Evolutionary conservation across 352 stramenopile species (phyloP), one percentile per base, ranked within the genome.

Genomic region (Globisporangium nagaii): DNA sequence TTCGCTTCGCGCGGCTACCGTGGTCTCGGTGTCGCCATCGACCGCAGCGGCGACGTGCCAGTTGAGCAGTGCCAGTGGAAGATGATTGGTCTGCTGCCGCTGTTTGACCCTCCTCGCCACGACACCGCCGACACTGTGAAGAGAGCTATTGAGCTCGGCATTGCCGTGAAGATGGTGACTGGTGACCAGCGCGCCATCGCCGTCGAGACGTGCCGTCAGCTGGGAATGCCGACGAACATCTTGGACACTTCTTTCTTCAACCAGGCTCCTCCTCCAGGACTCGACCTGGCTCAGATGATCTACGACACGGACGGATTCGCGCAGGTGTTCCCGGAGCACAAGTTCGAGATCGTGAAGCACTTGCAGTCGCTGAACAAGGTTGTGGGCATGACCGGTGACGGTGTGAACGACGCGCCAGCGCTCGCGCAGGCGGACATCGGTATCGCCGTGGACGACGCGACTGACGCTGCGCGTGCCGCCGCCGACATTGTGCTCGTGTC

Each of bases 151-250:
- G 77, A 91, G 60, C 73, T 94, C 15, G 95, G 95, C 44, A 90
- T 98, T 48, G 75, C 70, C 1, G 92, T 98, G 25, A 98, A 98
- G 73, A 98, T 98, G 93, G 88, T 98, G 36, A 98, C 95, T 27
- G 95, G 95, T 64, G 95, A 98, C 63, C 94, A 98, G 68, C 74
- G 81, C 35, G 74, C 88, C 32, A 98, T 98, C 66, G 93, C 90
- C 39, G 75, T 92, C 24, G 88, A 98, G 73, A 98, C 93, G 49
- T 91, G 85, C 53, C 83, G 79, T 69, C 72, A 84, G 44, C 56
- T 98, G 58, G 86, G 76, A 66, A 94, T 98, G 76, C 89, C 82
- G 12, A 90, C 79, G 7, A 88, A 93, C 65, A 93, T 93, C 52
- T 53, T 89, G 24, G 75, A 91, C 63, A 83, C 75, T 47, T 85